Base-by-base conservation (phyloP, 306 rosid species). In the Lotus japonicus region DNA sequence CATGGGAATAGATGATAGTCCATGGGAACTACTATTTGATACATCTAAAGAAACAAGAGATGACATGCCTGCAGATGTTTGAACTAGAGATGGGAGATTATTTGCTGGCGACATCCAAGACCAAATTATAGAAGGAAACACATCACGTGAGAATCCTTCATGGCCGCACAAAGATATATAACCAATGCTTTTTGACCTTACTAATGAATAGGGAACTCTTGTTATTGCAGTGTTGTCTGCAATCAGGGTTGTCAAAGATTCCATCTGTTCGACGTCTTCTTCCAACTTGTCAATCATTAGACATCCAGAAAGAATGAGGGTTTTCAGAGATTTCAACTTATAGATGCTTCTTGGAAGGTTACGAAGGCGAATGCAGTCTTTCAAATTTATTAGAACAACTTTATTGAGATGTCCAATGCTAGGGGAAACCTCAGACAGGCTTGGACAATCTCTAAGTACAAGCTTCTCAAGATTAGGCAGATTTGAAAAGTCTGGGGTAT, bases 201-300 rank as follows among this genome's bases (percentile, higher is more conserved):
- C 13, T 6, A 75, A 12, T 26, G 58, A 70, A 4, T 3, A 45
- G 10, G 82, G 84, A 0, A 76, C 31, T 17, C 26, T 11, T 28
- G 39, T 59, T 36, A 83, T 72, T 4, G 71, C 23, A 35, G 82
- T 72, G 2, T 79, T 18, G 11, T 83, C 79, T 1, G 77, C 82
- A 3, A 9, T 12, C 13, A 67, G 8, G 4, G 60, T 49, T n/a
- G 50, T 35, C 52, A 49, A 58, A 2, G 49, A 71, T 31, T 71
- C 60, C 76, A 71, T 71, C 14, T 58, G 44, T 15, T 38, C 76
- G 3, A 71, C 0, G 13, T 71, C 41, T 2, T 71, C 76, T 9
- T 60, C 68, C 58, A 71, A 49, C 6, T 46, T 35, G 6, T 59
- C 76, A 59, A 71, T 58, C 23, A 0, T 59, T 9, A 6, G 6